Conservation (phyloP, 257 asterid genomes). For the Coffea eugenioides region DNA sequence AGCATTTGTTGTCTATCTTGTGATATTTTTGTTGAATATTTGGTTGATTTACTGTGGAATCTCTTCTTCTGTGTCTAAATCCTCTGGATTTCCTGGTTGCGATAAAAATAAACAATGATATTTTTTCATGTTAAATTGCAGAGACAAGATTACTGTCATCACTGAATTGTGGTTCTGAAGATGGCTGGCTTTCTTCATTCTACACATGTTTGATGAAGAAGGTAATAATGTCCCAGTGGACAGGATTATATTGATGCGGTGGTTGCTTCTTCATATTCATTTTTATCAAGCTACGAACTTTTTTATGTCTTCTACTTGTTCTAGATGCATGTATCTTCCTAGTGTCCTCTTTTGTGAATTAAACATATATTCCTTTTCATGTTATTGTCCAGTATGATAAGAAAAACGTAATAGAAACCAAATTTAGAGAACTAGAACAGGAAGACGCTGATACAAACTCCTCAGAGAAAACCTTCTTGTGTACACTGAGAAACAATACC, state of each 20-base stretch:
- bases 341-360: slow-evolving; percentile 14
- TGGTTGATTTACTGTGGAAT: not conserved
- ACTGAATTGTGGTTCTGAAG: slow-evolving; percentile 81
- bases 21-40: not conserved
- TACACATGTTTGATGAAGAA: slow-evolving; percentile 90
- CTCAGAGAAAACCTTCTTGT: slow-evolving; percentile 56
- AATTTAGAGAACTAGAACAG: slow-evolving; percentile 82
- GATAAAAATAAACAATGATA: not conserved
- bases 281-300: not conserved
- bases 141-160: slow-evolving; percentile 70
- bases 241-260: not conserved
- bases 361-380: slow-evolving; percentile 16
- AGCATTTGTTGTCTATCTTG: not conserved
- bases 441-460: slow-evolving; percentile 47
- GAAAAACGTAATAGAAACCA: slow-evolving; percentile 77
- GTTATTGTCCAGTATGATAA: slow-evolving; percentile 68
- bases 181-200: slow-evolving; percentile 94
- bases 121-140: slow-evolving; percentile 35
- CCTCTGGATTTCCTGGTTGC: not conserved
- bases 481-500: slow-evolving; percentile 73
- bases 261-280: not conserved
- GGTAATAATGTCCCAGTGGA: slow-evolving; percentile 39
- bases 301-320: not conserved
- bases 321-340: slow-evolving; percentile 2
- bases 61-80: not conserved